Percentiles rank a stretch among this genome's conserved stretches.
Conservation (phyloP, 805 yeast genomes). For the Teunomyces panamensis region DNA sequence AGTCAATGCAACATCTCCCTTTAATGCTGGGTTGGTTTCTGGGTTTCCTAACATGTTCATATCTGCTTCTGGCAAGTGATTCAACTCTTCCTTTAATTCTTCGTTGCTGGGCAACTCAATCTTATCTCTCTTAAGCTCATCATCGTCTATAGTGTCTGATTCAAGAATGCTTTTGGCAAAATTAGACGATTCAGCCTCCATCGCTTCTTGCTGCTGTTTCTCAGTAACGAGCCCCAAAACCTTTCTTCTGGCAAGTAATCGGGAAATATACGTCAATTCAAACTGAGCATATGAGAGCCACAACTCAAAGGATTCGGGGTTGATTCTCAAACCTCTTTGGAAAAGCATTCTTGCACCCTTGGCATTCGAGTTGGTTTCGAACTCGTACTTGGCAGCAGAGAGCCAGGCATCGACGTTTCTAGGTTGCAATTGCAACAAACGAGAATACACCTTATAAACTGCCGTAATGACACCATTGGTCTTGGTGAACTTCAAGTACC, state of each 20-base stretch:
- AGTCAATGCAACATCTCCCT: slow-evolving; percentile 47
- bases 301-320: slow-evolving; percentile 63
- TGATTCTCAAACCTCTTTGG: slow-evolving; percentile 82
- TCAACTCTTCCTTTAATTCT: slow-evolving; percentile 58
- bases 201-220: slow-evolving; percentile 56
- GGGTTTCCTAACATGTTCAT: slow-evolving; percentile 79
- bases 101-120: slow-evolving; percentile 53
- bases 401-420: slow-evolving; percentile 88
- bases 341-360: slow-evolving; percentile 83
- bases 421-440: slow-evolving; percentile 85
- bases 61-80: slow-evolving; percentile 81
- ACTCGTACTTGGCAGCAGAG: slow-evolving; percentile 90
- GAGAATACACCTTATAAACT: slow-evolving; percentile 72
- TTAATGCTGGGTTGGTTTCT: slow-evolving; percentile 75
- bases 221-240: slow-evolving; percentile 76
- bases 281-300: slow-evolving; percentile 88
- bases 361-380: slow-evolving; percentile 83
- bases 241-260: slow-evolving; percentile 77
- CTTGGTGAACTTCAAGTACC: slow-evolving; percentile 68
- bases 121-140: slow-evolving; percentile 36
- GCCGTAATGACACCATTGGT: slow-evolving; percentile 65
- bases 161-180: slow-evolving; percentile 39
- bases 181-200: slow-evolving; percentile 29
- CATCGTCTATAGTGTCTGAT: slow-evolving; percentile 12
- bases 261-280: slow-evolving; percentile 82